Evolutionary conservation across 371 early-diverging fungal genomes (phyloP).

Genomic region (Lichtheimia hyalospora): DNA sequence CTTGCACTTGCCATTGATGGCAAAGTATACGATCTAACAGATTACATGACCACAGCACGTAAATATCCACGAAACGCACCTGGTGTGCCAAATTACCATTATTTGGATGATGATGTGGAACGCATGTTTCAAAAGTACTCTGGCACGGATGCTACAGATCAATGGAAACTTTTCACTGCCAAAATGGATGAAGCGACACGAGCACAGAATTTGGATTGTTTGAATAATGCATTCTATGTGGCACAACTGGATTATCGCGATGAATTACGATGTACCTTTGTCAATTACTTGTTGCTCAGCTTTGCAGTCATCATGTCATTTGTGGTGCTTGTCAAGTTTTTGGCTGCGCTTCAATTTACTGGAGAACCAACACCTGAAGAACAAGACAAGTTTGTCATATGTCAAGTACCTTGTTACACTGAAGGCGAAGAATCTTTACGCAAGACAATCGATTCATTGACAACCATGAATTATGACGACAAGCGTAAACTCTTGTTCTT

Average conservation of each 20-base stretch:
- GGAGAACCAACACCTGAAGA: slow-evolving; percentile 77
- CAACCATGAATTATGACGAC: slow-evolving; percentile 81
- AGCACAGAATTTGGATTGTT: slow-evolving; percentile 52
- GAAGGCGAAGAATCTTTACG: slow-evolving; percentile 86
- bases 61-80: slow-evolving; percentile 23
- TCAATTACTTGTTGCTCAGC: slow-evolving; percentile 83
- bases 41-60: slow-evolving; percentile 45
- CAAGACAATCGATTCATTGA: slow-evolving; percentile 89
- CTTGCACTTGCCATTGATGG: slow-evolving; percentile 56
- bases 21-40: slow-evolving; percentile 62
- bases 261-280: slow-evolving; percentile 77
- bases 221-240: slow-evolving; percentile 80
- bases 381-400: slow-evolving; percentile 88
- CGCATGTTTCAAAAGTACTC: slow-evolving; percentile 37
- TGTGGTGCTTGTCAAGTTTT: slow-evolving; percentile 88
- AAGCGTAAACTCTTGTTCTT: slow-evolving; percentile 86
- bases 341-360: slow-evolving; percentile 89
- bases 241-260: slow-evolving; percentile 87
- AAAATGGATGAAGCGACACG: slow-evolving; percentile 31
- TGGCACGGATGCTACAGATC: slow-evolving; percentile 38
- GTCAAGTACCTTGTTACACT: slow-evolving; percentile 86
- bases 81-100: slow-evolving; percentile 37
- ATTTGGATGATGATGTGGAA: slow-evolving; percentile 32
- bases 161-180: slow-evolving; percentile 52
- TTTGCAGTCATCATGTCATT: slow-evolving; percentile 76